Percentiles rank a stretch among this genome's conserved stretches.
phyloP scores from a whole-genome alignment of 2,329 filamentous ascomycete genomes.

The Capronia epimyces region DNA sequence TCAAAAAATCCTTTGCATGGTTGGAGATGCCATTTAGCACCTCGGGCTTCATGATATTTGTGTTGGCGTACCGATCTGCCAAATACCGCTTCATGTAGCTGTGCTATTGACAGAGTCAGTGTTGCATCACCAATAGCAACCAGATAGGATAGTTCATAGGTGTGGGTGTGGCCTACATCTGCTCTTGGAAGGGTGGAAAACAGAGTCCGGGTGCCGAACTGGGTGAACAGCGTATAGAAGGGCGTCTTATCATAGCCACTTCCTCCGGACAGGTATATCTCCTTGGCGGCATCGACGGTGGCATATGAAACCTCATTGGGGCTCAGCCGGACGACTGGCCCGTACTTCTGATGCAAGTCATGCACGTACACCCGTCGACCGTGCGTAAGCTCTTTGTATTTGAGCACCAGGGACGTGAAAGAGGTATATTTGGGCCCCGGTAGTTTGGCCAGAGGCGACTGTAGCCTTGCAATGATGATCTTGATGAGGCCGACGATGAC shows the following conservation, averaged over 20 bases:
- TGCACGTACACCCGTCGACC: conserved; percentile 42
- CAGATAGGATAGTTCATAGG: no score
- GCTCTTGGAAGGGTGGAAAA: no score
- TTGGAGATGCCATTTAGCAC: conserved; percentile 55
- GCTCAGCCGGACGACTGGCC: conserved; percentile 58
- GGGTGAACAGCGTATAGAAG: conserved; percentile 35
- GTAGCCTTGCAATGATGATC: no score
- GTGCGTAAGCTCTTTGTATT: conserved; percentile 13
- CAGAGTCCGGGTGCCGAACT: conserved; percentile 33
- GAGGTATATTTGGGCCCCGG: conserved; percentile 14
- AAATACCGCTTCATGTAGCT: conserved; percentile 58
- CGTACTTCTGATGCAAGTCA: conserved; percentile 52
- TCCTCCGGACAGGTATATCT: conserved; percentile 49
- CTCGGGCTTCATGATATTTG: conserved; percentile 55
- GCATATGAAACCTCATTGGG: conserved; percentile 65
- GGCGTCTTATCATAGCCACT: conserved; percentile 38
- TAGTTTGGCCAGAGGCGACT: no score
- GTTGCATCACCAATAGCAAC: no score
- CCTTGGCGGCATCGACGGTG: conserved; percentile 51
- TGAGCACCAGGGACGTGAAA: conserved; percentile 13
- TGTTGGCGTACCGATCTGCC: conserved; percentile 64
- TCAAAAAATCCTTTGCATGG: conserved; percentile 52
- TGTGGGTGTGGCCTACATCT: no score
- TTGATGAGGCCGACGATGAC: no score
- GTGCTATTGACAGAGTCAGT: conserved; percentile 44